Evolutionary conservation across 306 rosid genomes (phyloP), one percentile per base, ranked within the genome.

Genomic region (Cucurbita moschata): DNA sequence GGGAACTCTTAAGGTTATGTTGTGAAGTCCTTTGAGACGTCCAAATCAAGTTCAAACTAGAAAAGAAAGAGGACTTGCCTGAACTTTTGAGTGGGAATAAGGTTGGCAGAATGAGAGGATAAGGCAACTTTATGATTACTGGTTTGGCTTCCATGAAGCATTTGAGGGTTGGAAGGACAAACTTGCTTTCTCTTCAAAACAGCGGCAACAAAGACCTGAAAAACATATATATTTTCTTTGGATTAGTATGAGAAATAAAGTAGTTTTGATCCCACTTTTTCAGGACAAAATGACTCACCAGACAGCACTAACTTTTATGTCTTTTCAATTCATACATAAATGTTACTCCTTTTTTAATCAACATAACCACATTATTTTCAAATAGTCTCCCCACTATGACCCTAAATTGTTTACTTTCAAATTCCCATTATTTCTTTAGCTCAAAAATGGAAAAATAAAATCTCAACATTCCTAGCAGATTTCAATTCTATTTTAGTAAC

Each of bases 141-240:
- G 82, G 42, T 77, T 70, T 85, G 88, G 84, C 65, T 79, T 77
- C 88, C 89, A 57, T 87, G 86, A 79, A 85, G 87, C 84, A 85
- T 83, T 68, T 86, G 87, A 69, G 39, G 42, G 75, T 85, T 85
- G 14, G 98, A 83, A 63, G 97, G 88, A 79, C 72, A 71, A 46
- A 43, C 77, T 69, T 75, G 89, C 74, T 88, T 95, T 81, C 99
- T 89, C 69, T 95, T 95, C 47, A 75, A 73, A 49, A 87, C 72
- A 60, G 99, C 96, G 78, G 96, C 97, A 67, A 95, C 99, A 84
- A 95, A 81, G 38, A 94, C 99, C 98, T 93, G 83, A 71, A 75
- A 10, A 9, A 21, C 13, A 46, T 52, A 21, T 18, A 51, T 53
- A 47, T 42, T 39, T 46, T 56, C 37, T 10, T 75, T 50, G 37